These are phyloP conservation scores for Cutaneotrichosporon arboriforme DNA, from an alignment of 1,284 basidiomycete species.

Conservation along the genomic window DNA sequence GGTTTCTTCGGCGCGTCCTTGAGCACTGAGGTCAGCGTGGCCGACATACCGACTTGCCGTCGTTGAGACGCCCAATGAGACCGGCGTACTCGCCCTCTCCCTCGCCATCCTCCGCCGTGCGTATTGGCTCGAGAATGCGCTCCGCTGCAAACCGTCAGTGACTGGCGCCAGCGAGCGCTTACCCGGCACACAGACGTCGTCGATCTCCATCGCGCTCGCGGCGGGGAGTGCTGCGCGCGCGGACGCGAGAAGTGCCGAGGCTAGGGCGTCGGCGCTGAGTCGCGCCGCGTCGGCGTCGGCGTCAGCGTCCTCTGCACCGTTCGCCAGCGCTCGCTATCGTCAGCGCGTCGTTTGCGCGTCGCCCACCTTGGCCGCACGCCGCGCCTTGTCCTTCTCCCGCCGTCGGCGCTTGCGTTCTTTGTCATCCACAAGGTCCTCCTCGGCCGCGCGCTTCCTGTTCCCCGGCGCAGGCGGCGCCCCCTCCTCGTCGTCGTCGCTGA, in stretches of 20 bases:
- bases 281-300: slow-evolving; percentile 17
- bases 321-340: slow-evolving; percentile 1
- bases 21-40: slow-evolving; percentile 10
- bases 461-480: background rate
- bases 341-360: background rate
- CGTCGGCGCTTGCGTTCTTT: slow-evolving; percentile 16
- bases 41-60: slow-evolving; percentile 5
- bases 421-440: slow-evolving; percentile 3
- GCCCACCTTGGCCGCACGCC: slow-evolving; percentile 20
- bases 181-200: slow-evolving; percentile 36
- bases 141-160: too few species aligned
- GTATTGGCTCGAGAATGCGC: background rate
- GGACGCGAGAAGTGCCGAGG: slow-evolving; percentile 26
- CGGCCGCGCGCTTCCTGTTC: slow-evolving; percentile 4
- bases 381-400: slow-evolving; percentile 25
- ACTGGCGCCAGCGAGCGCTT: too few species aligned
- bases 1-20: slow-evolving; percentile 26
- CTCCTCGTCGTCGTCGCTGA: slow-evolving; percentile 18
- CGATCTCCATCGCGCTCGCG: slow-evolving; percentile 42
- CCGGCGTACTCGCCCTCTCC: slow-evolving; percentile 9
- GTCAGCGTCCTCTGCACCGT: slow-evolving; percentile 6
- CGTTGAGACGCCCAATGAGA: slow-evolving; percentile 11
- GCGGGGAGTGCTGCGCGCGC: slow-evolving; percentile 36
- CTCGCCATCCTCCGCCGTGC: background rate
- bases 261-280: slow-evolving; percentile 21